Percentiles rank a stretch among this genome's conserved stretches.
These are phyloP conservation scores for Aegle marmelos DNA, from an alignment of 345 rosid genomes.

Conservation along the genomic window DNA sequence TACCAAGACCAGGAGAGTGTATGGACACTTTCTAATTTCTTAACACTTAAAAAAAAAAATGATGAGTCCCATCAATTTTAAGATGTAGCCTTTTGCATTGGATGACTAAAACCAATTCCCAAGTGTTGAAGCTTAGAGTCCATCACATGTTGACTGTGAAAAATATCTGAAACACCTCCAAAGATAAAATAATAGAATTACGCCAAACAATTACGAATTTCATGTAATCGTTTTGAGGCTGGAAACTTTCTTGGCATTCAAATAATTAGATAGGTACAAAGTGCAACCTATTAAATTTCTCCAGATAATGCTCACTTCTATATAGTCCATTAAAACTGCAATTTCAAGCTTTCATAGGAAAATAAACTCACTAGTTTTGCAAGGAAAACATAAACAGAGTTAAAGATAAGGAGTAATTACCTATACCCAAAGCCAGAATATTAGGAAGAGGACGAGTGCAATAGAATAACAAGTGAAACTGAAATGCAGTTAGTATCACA, in stretches of 20 bases:
- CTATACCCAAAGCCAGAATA: slow-evolving; percentile 78
- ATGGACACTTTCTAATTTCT: background rate
- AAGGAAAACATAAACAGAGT: slow-evolving; percentile 4
- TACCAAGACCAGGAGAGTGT: background rate
- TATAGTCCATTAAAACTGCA: background rate
- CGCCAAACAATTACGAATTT: background rate
- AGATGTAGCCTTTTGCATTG: background rate
- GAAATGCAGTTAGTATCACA: slow-evolving; percentile 69
- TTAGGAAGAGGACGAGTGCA: slow-evolving; percentile 95
- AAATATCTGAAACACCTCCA: background rate
- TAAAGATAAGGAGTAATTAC: slow-evolving; percentile 36
- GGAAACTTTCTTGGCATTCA: background rate
- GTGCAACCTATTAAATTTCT: background rate
- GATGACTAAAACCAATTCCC: background rate
- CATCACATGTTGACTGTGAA: background rate
- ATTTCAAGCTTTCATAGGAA: background rate
- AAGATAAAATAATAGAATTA: background rate
- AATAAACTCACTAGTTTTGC: background rate
- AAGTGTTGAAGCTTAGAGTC: background rate
- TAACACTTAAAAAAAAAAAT: background rate
- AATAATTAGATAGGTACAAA: background rate
- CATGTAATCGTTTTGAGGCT: background rate
- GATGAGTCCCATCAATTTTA: background rate
- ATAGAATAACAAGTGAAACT: slow-evolving; percentile 94
- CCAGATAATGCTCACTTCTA: background rate